Conservation (phyloP, 345 rosid species). For the Xanthoceras sorbifolium region DNA sequence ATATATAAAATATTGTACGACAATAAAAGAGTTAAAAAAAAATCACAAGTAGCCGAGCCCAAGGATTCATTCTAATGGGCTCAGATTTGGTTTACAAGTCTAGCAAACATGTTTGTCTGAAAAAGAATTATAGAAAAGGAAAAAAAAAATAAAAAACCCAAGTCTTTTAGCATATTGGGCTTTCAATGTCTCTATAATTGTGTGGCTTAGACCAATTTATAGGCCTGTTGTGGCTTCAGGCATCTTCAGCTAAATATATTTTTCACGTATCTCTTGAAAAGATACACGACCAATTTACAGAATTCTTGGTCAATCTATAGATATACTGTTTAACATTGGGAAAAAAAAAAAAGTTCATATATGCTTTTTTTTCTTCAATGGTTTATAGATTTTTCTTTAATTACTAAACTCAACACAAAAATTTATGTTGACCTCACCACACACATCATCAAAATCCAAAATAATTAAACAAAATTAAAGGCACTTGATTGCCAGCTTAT, state of each 20-base stretch:
- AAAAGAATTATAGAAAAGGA: too few relatives aligned
- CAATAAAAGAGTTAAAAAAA: too few relatives aligned
- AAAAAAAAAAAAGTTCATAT: not conserved
- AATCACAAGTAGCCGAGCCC: not conserved
- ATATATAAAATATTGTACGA: too few relatives aligned
- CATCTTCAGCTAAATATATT: not conserved
- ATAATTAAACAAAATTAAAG: not conserved
- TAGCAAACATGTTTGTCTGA: not conserved
- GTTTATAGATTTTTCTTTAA: too few relatives aligned
- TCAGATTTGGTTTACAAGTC: not conserved
- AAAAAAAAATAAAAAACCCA: too few relatives aligned
- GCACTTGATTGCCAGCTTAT: not conserved
- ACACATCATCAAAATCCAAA: not conserved
- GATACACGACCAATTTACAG: too few relatives aligned
- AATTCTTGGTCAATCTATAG: not conserved
- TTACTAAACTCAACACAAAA: not conserved
- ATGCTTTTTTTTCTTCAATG: not conserved
- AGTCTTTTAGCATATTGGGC: too few relatives aligned
- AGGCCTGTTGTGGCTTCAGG: too few relatives aligned
- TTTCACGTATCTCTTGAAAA: not conserved
- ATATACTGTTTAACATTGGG: not conserved
- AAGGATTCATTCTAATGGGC: not conserved
- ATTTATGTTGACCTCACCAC: not conserved
- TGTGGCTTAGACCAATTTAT: too few relatives aligned
- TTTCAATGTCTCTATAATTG: too few relatives aligned